phyloP scores from a whole-genome alignment of 208 protist species.

The Endotrypanum monterogeii region DNA sequence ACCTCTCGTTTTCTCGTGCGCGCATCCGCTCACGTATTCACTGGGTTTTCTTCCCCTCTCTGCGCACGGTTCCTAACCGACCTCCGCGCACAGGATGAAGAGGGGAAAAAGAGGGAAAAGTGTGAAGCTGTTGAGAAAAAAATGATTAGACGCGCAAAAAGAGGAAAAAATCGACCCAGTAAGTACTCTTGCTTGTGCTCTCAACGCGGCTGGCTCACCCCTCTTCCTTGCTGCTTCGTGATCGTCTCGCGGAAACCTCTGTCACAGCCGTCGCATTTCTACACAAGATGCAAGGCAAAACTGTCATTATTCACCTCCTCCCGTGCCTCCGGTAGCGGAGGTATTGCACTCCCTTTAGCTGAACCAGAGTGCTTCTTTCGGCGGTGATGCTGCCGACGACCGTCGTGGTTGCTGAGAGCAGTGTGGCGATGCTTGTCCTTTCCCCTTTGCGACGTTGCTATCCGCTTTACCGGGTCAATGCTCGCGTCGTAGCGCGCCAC shows the following conservation, averaged over 20 bases:
- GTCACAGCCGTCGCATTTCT: slow-evolving; percentile 2
- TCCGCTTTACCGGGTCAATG: background rate
- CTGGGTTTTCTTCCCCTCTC: too few species aligned
- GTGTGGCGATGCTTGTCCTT: background rate
- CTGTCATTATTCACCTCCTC: slow-evolving; percentile 28
- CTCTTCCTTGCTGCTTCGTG: background rate
- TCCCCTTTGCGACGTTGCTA: background rate
- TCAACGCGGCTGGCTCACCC: background rate
- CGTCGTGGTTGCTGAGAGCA: background rate
- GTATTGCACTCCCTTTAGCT: background rate
- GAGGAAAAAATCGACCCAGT: background rate
- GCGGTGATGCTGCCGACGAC: slow-evolving; percentile 4
- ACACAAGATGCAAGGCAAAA: slow-evolving; percentile 45
- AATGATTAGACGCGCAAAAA: background rate
- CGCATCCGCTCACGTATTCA: too few species aligned
- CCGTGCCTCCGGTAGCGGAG: background rate
- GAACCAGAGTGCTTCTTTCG: background rate
- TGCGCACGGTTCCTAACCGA: too few species aligned
- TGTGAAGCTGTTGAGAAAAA: background rate
- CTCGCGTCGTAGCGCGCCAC: background rate
- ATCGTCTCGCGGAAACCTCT: background rate
- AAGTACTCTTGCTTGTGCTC: too few species aligned
- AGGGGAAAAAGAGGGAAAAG: background rate
- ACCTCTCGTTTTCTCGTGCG: too few species aligned
- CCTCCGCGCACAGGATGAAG: background rate